phyloP scores from a whole-genome alignment of 73 alveolate genomes.

The Paramecium pentaurelia region DNA sequence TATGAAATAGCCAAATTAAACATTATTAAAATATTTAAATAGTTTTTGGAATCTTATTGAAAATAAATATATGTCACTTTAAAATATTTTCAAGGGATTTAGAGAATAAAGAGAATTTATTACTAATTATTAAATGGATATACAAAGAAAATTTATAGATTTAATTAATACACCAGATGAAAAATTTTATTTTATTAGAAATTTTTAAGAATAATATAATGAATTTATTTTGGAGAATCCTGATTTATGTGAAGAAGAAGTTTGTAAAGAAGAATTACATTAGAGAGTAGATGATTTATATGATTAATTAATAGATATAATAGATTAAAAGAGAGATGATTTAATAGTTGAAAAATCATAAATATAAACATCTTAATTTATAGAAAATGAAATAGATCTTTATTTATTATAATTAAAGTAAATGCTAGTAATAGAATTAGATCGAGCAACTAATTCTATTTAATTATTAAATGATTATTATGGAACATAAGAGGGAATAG shows the following conservation, averaged over 20 bases:
- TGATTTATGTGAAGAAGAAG: constrained; percentile 95
- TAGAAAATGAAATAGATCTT: constrained; percentile 87
- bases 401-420: constrained; percentile 70
- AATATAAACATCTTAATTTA: constrained; percentile 88
- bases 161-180: constrained; percentile 89
- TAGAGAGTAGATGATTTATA: constrained; percentile 93
- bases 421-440: constrained; percentile 85
- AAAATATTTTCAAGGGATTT: constrained; percentile 73
- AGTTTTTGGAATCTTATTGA: constrained; percentile 73
- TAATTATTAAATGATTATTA: constrained; percentile 91
- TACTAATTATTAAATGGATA: constrained; percentile 69
- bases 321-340: constrained; percentile 91
- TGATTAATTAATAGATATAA: constrained; percentile 91
- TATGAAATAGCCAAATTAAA: not conserved
- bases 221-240: constrained; percentile 90
- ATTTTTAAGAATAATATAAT: constrained; percentile 87
- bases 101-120: constrained; percentile 87
- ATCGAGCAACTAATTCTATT: constrained; percentile 78
- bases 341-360: constrained; percentile 89
- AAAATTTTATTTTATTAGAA: constrained; percentile 83
- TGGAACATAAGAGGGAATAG: constrained; percentile 83
- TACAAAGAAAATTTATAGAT: constrained; percentile 82
- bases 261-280: constrained; percentile 94
- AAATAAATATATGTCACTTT: constrained; percentile 77
- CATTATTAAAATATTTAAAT: constrained; percentile 1